Evolutionary conservation across 805 yeast species (phyloP).

Genomic region (Myxozyma neglecta): DNA sequence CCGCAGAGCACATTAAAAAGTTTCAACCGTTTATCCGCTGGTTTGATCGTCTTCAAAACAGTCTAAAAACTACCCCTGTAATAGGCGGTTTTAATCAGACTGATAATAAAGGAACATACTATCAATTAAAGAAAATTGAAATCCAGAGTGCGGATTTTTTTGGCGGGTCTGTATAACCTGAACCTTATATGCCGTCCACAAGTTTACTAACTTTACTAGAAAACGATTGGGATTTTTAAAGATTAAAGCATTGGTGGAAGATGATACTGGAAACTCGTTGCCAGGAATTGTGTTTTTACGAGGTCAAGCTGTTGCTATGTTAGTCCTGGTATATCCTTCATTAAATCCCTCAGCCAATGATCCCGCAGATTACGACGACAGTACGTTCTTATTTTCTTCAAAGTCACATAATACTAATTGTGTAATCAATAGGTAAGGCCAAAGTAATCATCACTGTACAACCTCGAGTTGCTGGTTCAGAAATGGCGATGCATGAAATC

Average conservation of each 20-base stretch:
- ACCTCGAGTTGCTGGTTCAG: slow-evolving; percentile 35
- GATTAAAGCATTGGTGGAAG: slow-evolving; percentile 32
- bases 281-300: slow-evolving; percentile 38
- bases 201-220: not conserved
- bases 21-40: slow-evolving; percentile 25
- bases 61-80: slow-evolving; percentile 17
- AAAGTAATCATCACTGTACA: slow-evolving; percentile 32
- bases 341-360: slow-evolving; percentile 14
- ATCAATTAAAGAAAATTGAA: slow-evolving; percentile 25
- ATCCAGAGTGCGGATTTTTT: slow-evolving; percentile 35
- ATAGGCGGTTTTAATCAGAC: slow-evolving; percentile 8
- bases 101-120: slow-evolving; percentile 1
- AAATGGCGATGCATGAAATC: slow-evolving; percentile 32
- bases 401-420: not conserved
- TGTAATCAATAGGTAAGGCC: slow-evolving; percentile 11
- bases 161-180: slow-evolving; percentile 9
- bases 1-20: slow-evolving; percentile 7
- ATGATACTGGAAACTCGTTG: slow-evolving; percentile 27
- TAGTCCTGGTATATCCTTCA: slow-evolving; percentile 31
- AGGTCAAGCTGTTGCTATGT: slow-evolving; percentile 35
- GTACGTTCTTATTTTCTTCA: not conserved
- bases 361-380: slow-evolving; percentile 27
- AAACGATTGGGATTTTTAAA: slow-evolving; percentile 34
- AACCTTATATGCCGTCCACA: not conserved
- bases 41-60: slow-evolving; percentile 11